These are phyloP conservation scores for Talaromyces sp. DNA, from an alignment of 2,329 filamentous ascomycete species.

Conservation along the genomic window DNA sequence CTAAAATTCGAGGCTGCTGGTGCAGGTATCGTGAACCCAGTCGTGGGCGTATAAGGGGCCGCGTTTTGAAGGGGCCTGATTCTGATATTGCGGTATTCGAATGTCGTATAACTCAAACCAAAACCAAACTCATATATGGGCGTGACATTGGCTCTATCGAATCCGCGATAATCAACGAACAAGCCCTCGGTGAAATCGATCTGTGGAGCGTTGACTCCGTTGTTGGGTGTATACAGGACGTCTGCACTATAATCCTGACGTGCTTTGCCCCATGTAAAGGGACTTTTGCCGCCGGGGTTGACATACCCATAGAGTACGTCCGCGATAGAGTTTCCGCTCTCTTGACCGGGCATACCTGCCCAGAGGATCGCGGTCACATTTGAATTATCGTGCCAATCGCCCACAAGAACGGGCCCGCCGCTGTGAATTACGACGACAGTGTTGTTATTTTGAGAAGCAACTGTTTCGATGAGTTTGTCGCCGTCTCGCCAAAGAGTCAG, in stretches of 20 bases:
- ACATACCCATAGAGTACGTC: slow-evolving; percentile 69
- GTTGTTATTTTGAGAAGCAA: slow-evolving; percentile 75
- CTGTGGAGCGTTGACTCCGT: slow-evolving; percentile 55
- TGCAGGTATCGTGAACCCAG: slow-evolving; percentile 53
- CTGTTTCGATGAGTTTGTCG: slow-evolving; percentile 75
- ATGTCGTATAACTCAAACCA: slow-evolving; percentile 61
- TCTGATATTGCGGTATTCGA: slow-evolving; percentile 57
- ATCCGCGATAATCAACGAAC: slow-evolving; percentile 55
- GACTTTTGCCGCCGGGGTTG: slow-evolving; percentile 61
- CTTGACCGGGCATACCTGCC: slow-evolving; percentile 71
- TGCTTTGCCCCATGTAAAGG: slow-evolving; percentile 58
- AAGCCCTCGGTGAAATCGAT: slow-evolving; percentile 60
- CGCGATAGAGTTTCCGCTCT: slow-evolving; percentile 70
- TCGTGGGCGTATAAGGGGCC: slow-evolving; percentile 50
- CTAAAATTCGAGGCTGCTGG: slow-evolving; percentile 39
- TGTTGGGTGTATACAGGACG: slow-evolving; percentile 57
- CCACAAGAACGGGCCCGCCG: slow-evolving; percentile 72
- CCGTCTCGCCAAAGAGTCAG: slow-evolving; percentile 84
- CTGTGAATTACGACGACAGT: slow-evolving; percentile 91
- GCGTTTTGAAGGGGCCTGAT: slow-evolving; percentile 44
- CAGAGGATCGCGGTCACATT: slow-evolving; percentile 74
- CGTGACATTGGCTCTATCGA: slow-evolving; percentile 54
- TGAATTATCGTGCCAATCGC: slow-evolving; percentile 57
- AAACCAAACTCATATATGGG: slow-evolving; percentile 62
- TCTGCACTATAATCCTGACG: slow-evolving; percentile 56